phyloP scores from a whole-genome alignment of 352 stramenopile species.

The Thraustotheca clavata region DNA sequence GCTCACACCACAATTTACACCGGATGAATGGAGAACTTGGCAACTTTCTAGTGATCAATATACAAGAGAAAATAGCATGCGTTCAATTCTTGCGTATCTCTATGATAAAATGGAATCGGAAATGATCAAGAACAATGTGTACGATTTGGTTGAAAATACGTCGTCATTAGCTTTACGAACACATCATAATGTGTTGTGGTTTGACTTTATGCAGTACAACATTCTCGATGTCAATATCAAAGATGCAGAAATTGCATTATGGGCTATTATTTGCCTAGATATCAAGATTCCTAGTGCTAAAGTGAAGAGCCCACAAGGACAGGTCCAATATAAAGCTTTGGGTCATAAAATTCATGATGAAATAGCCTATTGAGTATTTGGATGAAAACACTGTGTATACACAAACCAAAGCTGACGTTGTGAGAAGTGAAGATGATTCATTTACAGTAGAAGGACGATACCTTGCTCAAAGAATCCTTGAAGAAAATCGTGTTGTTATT shows the following conservation, averaged over 20 bases:
- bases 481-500: neutral
- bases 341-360: too few species aligned
- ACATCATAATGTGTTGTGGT: slow-evolving; percentile 14
- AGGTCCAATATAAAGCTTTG: too few species aligned
- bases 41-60: neutral
- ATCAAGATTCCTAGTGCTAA: neutral
- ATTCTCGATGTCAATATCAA: neutral
- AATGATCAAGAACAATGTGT: slow-evolving; percentile 16
- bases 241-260: neutral
- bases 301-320: too few species aligned
- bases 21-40: slow-evolving; percentile 13
- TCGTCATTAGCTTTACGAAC: neutral
- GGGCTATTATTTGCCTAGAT: neutral
- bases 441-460: neutral
- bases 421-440: neutral
- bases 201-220: slow-evolving; percentile 14
- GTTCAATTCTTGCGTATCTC: slow-evolving; percentile 1
- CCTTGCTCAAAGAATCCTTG: neutral
- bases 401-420: neutral
- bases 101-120: slow-evolving; percentile 11
- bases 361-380: neutral
- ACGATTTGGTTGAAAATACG: slow-evolving; percentile 12
- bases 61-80: neutral
- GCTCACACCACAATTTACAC: neutral
- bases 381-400: slow-evolving; percentile 2